Base-by-base conservation (phyloP, 1,284 basidiomycete species). In the Psilocybe mexicana region DNA sequence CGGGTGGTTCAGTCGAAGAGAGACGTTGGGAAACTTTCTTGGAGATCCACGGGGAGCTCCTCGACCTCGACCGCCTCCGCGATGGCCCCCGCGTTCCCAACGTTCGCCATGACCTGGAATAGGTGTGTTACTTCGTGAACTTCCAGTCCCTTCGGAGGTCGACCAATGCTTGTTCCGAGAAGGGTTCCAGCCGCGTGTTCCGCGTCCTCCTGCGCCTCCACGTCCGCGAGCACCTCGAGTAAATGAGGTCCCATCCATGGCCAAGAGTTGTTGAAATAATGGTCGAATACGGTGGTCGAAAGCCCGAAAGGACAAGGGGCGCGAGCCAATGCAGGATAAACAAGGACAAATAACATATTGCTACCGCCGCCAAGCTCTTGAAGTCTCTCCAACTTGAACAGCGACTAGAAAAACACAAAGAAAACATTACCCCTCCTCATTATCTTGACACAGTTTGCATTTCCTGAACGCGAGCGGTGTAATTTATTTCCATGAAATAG, bases 141-240 rank as follows among this genome's bases (percentile, higher is more conserved):
- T 68, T 28, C 60, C 63, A 61, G 6, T 36, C 35, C 35, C 38
- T 11, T 74, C 70, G 2, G 62, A 72, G 3, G 81, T 73, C 10
- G 79, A 73, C 85, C 85, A 86, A 52, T 82, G 80, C 61, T 76
- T 84, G 72, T 86, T 85, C 54, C 77, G 68, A 3, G 74, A 74
- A 43, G 69, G 69, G 50, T 69, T 67, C 55, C 69, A 64, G 35
- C 72, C 64, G 36, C 65, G 47, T 12, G 61, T 59, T 25, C 60
- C 48, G n/a, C 56, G 47, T 26, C 58, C 49, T 14, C 55, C 51
- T 36, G 54, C 49, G 33, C 52, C 62, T 54, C 70, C 72, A 43
- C 73, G 68, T 55, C 69, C 67, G 26, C 71, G 61, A 14, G 53
- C 56, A 38, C 70, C 63, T 40, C 64, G 63, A 36, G 52, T 48